Percentiles rank a stretch among this genome's conserved stretches.
Evolutionary conservation across 345 rosid species (phyloP).

Genomic region (Lumnitzera littorea): DNA sequence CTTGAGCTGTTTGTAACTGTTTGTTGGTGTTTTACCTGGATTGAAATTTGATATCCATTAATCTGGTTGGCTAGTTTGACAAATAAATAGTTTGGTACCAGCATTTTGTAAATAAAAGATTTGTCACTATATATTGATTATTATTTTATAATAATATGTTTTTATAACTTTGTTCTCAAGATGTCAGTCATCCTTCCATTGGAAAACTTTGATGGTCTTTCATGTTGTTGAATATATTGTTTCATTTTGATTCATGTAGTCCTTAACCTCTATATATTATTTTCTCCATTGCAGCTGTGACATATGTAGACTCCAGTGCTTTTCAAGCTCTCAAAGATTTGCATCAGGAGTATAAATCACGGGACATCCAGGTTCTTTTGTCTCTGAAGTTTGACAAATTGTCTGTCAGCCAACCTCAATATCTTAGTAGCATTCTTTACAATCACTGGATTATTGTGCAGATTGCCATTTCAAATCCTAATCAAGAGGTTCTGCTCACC

Average conservation of each 20-base stretch:
- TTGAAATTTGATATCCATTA: too few species aligned
- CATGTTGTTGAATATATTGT: too few species aligned
- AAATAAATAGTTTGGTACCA: too few species aligned
- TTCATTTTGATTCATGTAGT: background rate
- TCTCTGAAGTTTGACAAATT: background rate
- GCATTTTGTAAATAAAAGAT: too few species aligned
- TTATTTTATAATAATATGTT: too few species aligned
- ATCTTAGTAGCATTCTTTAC: background rate
- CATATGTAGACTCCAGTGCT: slow-evolving; percentile 85
- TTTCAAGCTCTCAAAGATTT: slow-evolving; percentile 91
- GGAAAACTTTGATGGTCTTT: too few species aligned
- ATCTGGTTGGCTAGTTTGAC: too few species aligned
- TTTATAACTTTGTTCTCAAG: too few species aligned
- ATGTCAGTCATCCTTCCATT: too few species aligned
- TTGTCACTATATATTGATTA: too few species aligned
- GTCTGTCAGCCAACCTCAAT: background rate
- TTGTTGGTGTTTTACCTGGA: too few species aligned
- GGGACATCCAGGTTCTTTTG: slow-evolving; percentile 63
- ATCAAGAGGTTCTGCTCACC: slow-evolving; percentile 69
- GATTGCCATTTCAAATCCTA: slow-evolving; percentile 89
- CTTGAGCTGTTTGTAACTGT: too few species aligned
- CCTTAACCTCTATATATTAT: background rate
- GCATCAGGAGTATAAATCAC: slow-evolving; percentile 77
- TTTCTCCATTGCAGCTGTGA: slow-evolving; percentile 50
- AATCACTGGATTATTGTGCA: slow-evolving; percentile 15